Base-by-base conservation (phyloP, 176 grass and related monocot species). In the Rhynchospora tenuis region DNA sequence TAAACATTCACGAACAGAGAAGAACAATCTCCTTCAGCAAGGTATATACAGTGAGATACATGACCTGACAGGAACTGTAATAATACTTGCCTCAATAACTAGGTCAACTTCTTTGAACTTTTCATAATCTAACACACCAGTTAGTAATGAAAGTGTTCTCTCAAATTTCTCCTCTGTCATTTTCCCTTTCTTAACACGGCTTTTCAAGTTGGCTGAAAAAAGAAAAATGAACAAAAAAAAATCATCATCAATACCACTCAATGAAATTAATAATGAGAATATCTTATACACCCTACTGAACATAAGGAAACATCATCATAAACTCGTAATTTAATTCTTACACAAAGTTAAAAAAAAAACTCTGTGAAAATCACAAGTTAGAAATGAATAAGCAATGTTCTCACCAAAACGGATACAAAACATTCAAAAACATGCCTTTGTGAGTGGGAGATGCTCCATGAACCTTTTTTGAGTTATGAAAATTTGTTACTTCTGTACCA, bases 101-200 rank as follows among this genome's bases (percentile, higher is more conserved):
- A 98, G 78, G 64, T 93, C 88, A 16, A 95, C 93, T 46, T 93
- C 91, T 81, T 90, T 98, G 80, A 98, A 95, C 45, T 24, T 58
- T 63, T 90, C 85, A 88, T 95, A 98, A 89, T 93, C 91, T 76
- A 98, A 84, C 84, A 89, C 86, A 81, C 96, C 89, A 50, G 80
- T 90, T 52, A 98, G 59, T 48, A 95, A 88, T 75, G 96, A 98
- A 59, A 98, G 64, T 48, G 96, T 71, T 64, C 75, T 91, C 82
- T 91, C 86, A 27, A 86, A 93, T 88, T 88, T 91, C 80, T 95
- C 91, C 29, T 93, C 84, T 0, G 84, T 90, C 96, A 95, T 95
- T 88, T 95, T 95, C 38, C 96, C 96, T 91, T 93, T 91, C 73
- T 74, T 91, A 24, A 95, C 89, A 19, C 91, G 88, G 70, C 91